A percentile compares a stretch with the other conserved stretches of the same genome.
Conservation (phyloP, 331 rosid species). For the Dryas integrifolia region DNA sequence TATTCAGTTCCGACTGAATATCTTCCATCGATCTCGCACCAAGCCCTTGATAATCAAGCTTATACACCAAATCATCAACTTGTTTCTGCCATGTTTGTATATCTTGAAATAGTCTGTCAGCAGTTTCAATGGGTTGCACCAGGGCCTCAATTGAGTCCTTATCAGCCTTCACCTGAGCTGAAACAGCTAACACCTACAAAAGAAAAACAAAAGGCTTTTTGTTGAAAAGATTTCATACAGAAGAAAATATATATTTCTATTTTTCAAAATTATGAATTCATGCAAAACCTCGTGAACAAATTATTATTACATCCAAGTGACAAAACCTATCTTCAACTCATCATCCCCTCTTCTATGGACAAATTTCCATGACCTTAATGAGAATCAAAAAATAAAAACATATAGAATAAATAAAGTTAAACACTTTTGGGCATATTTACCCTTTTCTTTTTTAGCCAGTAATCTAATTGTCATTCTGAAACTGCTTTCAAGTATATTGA, state of each 20-base stretch:
- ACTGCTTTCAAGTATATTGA: not conserved
- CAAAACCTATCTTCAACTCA: not conserved
- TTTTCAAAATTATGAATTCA: not conserved
- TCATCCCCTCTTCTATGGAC: not conserved
- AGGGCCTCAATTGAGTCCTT: constrained; percentile 62
- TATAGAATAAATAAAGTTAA: not conserved
- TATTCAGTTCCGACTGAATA: constrained; percentile 64
- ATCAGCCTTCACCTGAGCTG: constrained; percentile 79
- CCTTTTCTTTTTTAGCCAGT: not conserved
- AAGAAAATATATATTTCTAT: not conserved
- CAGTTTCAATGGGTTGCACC: constrained; percentile 73
- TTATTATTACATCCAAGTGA: not conserved
- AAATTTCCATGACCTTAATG: not conserved
- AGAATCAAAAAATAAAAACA: not conserved
- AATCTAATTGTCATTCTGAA: not conserved
- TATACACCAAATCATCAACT: constrained; percentile 67
- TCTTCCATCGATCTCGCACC: constrained; percentile 68
- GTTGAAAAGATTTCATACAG: not conserved
- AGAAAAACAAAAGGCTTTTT: not conserved
- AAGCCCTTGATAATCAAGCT: constrained; percentile 65
- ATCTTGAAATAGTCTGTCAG: constrained; percentile 65
- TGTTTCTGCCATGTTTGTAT: constrained; percentile 55
- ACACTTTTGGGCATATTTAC: not conserved
- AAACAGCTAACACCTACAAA: constrained; percentile 68
- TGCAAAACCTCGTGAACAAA: not conserved